A percentile compares a stretch with the other conserved stretches of the same genome.
These are phyloP conservation scores for Eucalyptus albens DNA, from an alignment of 345 rosid genomes.

Conservation along the genomic window DNA sequence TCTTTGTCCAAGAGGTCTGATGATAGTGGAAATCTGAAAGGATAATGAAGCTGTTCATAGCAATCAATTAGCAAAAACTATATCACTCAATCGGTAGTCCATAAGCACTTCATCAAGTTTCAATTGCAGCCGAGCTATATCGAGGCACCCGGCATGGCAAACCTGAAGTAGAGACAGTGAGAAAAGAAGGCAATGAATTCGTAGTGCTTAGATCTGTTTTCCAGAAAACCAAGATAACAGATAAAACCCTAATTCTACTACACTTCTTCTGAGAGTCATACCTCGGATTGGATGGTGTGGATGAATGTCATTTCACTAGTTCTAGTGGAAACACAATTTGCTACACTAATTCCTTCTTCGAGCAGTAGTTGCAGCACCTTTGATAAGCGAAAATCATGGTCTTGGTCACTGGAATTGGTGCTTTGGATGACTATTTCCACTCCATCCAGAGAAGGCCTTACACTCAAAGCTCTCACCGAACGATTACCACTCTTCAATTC, in stretches of 20 bases:
- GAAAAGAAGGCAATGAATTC: neutral
- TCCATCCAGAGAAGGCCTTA: constrained; percentile 10
- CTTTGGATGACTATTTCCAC: constrained; percentile 33
- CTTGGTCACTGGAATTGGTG: neutral
- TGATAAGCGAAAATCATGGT: constrained; percentile 24
- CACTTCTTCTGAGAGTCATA: neutral
- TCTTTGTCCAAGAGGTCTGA: neutral
- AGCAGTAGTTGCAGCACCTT: constrained; percentile 26
- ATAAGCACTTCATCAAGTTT: constrained; percentile 5
- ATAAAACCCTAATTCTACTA: neutral
- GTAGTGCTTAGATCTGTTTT: neutral
- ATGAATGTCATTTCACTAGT: constrained; percentile 17
- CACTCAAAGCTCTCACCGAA: neutral
- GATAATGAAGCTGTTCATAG: neutral
- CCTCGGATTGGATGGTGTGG: constrained; percentile 56
- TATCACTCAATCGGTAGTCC: neutral
- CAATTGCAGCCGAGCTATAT: neutral
- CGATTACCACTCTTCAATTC: constrained; percentile 4
- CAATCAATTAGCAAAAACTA: neutral
- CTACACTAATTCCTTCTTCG: constrained; percentile 33
- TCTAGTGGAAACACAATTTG: constrained; percentile 32
- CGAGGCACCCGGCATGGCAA: neutral
- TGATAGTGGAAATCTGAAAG: neutral
- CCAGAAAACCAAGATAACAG: neutral
- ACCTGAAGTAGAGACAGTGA: neutral